A percentile compares a stretch with the other conserved stretches of the same genome.
Evolutionary conservation across 2,329 filamentous ascomycete genomes (phyloP).

Genomic region (Microsporum canis): DNA sequence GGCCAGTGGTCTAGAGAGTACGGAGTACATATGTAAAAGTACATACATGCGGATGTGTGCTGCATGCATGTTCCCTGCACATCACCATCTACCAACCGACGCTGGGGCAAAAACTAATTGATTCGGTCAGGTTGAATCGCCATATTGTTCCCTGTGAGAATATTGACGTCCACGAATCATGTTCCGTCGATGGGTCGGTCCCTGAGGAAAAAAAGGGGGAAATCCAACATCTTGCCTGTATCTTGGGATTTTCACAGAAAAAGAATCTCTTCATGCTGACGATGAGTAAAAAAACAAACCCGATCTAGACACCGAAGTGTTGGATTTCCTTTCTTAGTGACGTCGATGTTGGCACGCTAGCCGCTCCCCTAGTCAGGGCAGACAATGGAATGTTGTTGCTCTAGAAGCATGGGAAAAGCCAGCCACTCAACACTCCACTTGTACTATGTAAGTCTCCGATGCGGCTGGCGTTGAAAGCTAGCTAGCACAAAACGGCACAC

Average conservation of each 20-base stretch:
- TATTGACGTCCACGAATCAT: not conserved
- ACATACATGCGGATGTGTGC: not conserved
- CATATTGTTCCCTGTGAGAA: not conserved
- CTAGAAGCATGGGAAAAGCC: not conserved
- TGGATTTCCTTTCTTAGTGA: not conserved
- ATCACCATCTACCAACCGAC: not conserved
- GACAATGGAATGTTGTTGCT: not conserved
- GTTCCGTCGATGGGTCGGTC: not conserved
- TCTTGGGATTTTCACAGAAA: not conserved
- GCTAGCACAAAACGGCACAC: not conserved
- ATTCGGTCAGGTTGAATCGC: not conserved
- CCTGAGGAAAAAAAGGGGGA: not conserved
- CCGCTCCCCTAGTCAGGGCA: not conserved
- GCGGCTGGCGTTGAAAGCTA: not conserved
- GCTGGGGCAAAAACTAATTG: not conserved
- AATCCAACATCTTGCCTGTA: not conserved
- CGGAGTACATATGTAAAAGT: not conserved
- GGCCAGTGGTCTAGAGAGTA: too few species aligned
- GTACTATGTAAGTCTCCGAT: not conserved
- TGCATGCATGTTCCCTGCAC: not conserved
- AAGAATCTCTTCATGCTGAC: not conserved
- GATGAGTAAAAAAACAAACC: not conserved
- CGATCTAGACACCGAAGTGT: not conserved
- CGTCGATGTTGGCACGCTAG: not conserved
- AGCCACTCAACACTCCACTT: not conserved